phyloP scores from a whole-genome alignment of 1,284 basidiomycete species.

The Boletus smithii region DNA sequence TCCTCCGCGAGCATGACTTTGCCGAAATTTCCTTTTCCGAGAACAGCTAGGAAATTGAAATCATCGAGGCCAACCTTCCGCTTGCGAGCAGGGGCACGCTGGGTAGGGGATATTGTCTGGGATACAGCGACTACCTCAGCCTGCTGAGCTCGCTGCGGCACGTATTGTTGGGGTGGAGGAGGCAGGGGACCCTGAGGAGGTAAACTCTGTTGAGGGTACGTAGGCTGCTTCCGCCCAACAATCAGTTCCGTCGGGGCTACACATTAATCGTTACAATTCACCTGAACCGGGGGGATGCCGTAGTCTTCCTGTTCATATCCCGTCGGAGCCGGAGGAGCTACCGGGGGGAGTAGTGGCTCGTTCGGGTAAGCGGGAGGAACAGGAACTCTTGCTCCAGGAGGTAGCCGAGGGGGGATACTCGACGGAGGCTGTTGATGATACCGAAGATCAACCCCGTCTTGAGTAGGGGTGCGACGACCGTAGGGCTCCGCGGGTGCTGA shows the following conservation, averaged over 20 bases:
- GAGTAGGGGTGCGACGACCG: constrained; percentile 33
- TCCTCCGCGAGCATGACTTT: constrained; percentile 99
- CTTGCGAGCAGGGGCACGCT: constrained; percentile 48
- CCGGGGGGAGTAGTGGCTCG: constrained; percentile 31
- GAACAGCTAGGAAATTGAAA: constrained; percentile 98
- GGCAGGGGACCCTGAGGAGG: constrained; percentile 17
- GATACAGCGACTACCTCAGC: constrained; percentile 22
- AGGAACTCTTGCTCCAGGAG: constrained; percentile 46
- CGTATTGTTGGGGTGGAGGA: constrained; percentile 25
- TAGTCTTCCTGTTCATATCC: constrained; percentile 35
- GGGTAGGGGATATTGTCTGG: constrained; percentile 32
- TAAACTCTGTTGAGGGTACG: constrained; percentile 25
- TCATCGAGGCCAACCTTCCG: constrained; percentile 96
- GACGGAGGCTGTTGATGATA: constrained; percentile 33
- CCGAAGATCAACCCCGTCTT: constrained; percentile 31
- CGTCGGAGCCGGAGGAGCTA: constrained; percentile 11
- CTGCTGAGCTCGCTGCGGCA: constrained; percentile 26
- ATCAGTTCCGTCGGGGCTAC: constrained; percentile 11
- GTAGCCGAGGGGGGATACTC: constrained; percentile 39
- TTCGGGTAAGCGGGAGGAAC: constrained; percentile 37
- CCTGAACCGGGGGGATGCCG: constrained; percentile 23
- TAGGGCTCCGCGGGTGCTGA: constrained; percentile 36
- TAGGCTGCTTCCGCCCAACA: constrained; percentile 15
- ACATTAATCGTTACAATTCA: constrained; percentile 8
- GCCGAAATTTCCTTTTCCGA: constrained; percentile 99